Conservation (phyloP, 2,329 filamentous ascomycete genomes). For the Colletotrichum liaoningense region DNA sequence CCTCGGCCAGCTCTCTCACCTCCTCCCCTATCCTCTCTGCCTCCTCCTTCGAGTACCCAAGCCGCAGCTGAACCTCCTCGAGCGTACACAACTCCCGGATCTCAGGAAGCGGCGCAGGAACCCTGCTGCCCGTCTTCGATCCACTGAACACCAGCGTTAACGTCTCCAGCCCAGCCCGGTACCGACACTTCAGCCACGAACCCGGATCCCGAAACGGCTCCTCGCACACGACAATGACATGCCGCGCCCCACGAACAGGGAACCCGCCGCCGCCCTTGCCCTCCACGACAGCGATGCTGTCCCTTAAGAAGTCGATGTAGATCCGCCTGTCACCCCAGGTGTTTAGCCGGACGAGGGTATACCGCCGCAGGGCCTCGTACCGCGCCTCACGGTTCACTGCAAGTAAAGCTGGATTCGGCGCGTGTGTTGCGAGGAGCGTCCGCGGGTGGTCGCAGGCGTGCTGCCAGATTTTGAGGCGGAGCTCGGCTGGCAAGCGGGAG, state of each 20-base stretch:
- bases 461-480: conserved; percentile 34
- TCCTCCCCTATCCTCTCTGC: conserved; percentile 26
- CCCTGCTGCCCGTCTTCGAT: not conserved
- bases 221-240: conserved; percentile 29
- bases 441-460: conserved; percentile 18
- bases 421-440: conserved; percentile 27
- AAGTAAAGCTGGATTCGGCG: conserved; percentile 21
- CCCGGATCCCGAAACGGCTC: conserved; percentile 27
- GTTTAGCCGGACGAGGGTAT: conserved; percentile 22
- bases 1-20: conserved; percentile 17
- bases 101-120: conserved; percentile 11
- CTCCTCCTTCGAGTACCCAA: conserved; percentile 18
- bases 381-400: conserved; percentile 27
- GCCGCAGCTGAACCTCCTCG: not conserved
- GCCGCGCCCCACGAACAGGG: conserved; percentile 26
- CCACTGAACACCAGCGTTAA: conserved; percentile 25
- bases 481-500: conserved; percentile 21
- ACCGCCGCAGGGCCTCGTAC: conserved; percentile 20
- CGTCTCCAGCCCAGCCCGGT: conserved; percentile 23
- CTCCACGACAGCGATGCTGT: conserved; percentile 27
- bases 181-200: conserved; percentile 31
- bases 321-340: conserved; percentile 33
- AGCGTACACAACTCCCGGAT: conserved; percentile 13
- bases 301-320: conserved; percentile 22
- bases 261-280: conserved; percentile 32